Base-by-base conservation (phyloP, 2,329 filamentous ascomycete genomes). In the Periconia macrospinosa region DNA sequence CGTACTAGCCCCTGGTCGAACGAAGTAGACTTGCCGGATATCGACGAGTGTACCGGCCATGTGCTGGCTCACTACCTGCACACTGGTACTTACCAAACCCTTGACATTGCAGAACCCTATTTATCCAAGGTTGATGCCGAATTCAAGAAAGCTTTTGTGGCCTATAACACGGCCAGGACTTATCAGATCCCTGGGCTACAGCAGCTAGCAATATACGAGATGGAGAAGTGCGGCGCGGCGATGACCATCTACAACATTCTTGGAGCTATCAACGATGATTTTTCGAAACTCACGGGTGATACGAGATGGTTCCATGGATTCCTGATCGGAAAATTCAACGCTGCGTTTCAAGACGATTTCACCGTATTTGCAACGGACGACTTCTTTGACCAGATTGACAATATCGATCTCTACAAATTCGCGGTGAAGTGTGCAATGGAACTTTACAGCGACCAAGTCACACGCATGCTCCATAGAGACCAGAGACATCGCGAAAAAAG, bases 11-110 rank as follows among this genome's bases (percentile, higher is more conserved):
- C 3, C 5, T 27, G 23, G 23, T 27, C 23, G 5, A 27, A 27
- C 23, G 23, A 27, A 27, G 23, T 59, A 6, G 11, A 50, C 11
- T 43, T 63, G 5, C 45, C 46, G 14, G 50, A 60, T 51, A 49
- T 66, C 9, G 61, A 65, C 35, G 53, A 55, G 45, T 50, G 45
- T 40, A 63, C 51, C 43, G 58, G 56, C 41, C 62, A 67, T 48
- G 54, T 57, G 15, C 40, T 68, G 23, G 52, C 64, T n/a, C 65
- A 68, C 37, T 66, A 59, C 50, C 49, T 68, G n/a, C 51, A 65
- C 54, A 65, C 63, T 6, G 62, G 59, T 18, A 33, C 50, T 20
- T 68, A 68, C 42, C 65, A 68, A 37, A 64, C 63, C 2, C 60
- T 68, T 15, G 42, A 54, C 30, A 20, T 55, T 13, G 17, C 15